These are phyloP conservation scores for Solanum piurae DNA, from an alignment of 257 asterid genomes.

Conservation along the genomic window DNA sequence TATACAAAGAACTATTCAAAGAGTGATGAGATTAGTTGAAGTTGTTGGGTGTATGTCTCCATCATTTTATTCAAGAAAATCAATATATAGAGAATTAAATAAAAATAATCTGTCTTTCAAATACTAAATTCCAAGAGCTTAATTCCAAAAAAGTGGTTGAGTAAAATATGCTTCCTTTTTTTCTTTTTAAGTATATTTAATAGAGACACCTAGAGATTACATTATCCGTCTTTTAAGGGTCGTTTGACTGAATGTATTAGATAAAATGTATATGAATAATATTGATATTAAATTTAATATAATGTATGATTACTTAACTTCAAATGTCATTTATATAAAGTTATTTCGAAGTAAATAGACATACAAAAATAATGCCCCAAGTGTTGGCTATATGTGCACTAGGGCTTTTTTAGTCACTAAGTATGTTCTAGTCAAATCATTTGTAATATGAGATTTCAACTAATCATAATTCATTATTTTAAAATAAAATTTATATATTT, in stretches of 20 bases:
- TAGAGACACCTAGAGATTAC: not conserved
- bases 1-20: not conserved
- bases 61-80: not conserved
- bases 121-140: slow-evolving; percentile 12
- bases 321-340: no score
- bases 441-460: not conserved
- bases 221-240: not conserved
- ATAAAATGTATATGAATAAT: not conserved
- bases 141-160: slow-evolving; percentile 19
- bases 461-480: not conserved
- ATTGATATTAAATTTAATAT: not conserved
- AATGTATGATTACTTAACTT: not conserved
- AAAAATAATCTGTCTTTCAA: slow-evolving; percentile 9
- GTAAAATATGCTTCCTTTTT: not conserved
- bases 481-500: not conserved
- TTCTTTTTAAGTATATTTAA: not conserved
- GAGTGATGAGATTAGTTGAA: not conserved
- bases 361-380: not conserved
- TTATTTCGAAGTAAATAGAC: not conserved
- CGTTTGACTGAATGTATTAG: not conserved
- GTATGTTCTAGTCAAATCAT: not conserved
- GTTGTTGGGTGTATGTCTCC: slow-evolving; percentile 2
- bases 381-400: not conserved
- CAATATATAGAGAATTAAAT: not conserved
- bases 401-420: not conserved